Base-by-base conservation (phyloP, 805 yeast genomes). In the Wickerhamiella kazuoi region DNA sequence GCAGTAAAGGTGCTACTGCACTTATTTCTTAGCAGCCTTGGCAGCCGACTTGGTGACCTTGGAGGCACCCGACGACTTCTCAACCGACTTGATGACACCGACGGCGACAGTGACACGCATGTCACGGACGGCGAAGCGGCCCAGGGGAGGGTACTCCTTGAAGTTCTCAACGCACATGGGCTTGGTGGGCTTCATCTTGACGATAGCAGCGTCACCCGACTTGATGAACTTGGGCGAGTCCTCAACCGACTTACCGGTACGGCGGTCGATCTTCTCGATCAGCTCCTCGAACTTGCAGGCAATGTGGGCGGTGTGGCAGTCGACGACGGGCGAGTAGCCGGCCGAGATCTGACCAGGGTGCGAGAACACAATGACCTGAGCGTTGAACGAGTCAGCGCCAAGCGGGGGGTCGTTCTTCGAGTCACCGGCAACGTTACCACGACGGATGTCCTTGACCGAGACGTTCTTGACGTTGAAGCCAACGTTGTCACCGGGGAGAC, bases 101-200 rank as follows among this genome's bases (percentile, higher is more conserved):
- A 86, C 96, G 65, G 96, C 96, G 61, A 86, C 96, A 59, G 96
- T 86, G 73, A 84, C 95, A 80, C 96, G 81, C 96, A 84, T 84
- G 72, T 84, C 96, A 80, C 96, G 86, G 76, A 84, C 95, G 65
- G 87, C 87, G 70, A 87, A 72, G 78, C 97, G 84, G 70, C 94
- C 90, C 67, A 87, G 69, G 70, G 93, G 94, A 65, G 87, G 94
- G 77, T 87, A 84, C 62, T 83, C 90, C 61, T 76, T 69, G 77
- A 76, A 87, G 55, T 87, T 73, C 70, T 87, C 95, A 53, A 86
- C 93, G 68, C 95, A 86, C 71, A 87, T 74, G 59, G 94, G 86
- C 74, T 80, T 84, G 57, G 80, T 64, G 55, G 87, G 79, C 57
- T 83, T 76, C 70, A 86, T 72, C 61, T 76, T 77, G 53, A 90